phyloP scores from a whole-genome alignment of 2,329 filamentous ascomycete species.

The Teratosphaeria gauchensis region DNA sequence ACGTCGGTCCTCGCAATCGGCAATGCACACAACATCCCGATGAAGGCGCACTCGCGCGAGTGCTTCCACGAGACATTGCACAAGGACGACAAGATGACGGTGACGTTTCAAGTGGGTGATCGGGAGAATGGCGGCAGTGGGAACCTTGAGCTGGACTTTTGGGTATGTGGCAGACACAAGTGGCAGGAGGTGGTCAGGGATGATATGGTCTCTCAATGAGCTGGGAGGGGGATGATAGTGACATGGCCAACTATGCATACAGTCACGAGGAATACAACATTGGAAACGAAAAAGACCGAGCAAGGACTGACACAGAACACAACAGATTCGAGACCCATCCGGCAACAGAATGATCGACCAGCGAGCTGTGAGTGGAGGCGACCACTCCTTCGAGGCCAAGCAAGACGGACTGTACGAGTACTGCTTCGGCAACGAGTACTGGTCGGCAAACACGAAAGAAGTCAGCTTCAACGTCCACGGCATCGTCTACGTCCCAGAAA shows the following conservation, averaged over 20 bases:
- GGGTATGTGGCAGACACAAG: conserved; percentile 53
- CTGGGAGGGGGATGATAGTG: no score
- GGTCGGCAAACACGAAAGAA: conserved; percentile 92
- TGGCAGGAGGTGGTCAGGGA: neutral
- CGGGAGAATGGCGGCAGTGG: conserved; percentile 89
- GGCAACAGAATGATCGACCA: conserved; percentile 70
- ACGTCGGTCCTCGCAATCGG: conserved; percentile 54
- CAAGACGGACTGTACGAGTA: conserved; percentile 85
- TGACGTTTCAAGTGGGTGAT: conserved; percentile 96
- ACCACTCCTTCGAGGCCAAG: conserved; percentile 80
- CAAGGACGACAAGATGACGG: conserved; percentile 93
- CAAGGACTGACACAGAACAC: conserved; percentile 4
- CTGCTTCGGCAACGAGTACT: conserved; percentile 99
- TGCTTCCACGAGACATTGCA: conserved; percentile 95
- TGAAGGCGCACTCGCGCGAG: conserved; percentile 85
- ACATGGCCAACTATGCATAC: no score
- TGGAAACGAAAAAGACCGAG: neutral
- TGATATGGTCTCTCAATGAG: no score
- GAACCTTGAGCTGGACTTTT: conserved; percentile 95
- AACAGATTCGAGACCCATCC: conserved; percentile 66
- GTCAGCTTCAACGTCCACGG: conserved; percentile 99
- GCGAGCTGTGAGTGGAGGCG: conserved; percentile 74
- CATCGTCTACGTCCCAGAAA: conserved; percentile 90
- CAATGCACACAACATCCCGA: conserved; percentile 87
- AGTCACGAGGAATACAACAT: neutral